These are phyloP conservation scores for Cercospora citrullina DNA, from an alignment of 2,329 filamentous ascomycete species.

Conservation along the genomic window DNA sequence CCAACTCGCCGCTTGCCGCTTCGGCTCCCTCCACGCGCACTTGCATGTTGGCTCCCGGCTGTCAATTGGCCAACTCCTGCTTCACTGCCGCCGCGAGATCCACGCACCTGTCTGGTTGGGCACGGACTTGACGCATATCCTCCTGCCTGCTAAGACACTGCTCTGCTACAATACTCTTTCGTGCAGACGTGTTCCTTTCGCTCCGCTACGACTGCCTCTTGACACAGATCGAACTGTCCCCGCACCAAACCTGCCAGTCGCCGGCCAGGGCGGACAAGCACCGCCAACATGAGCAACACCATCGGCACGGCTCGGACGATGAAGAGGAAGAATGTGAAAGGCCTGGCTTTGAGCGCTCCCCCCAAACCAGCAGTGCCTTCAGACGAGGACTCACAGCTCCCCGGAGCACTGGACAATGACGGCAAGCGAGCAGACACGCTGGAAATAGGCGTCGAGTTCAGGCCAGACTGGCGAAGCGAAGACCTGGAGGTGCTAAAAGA, in stretches of 20 bases:
- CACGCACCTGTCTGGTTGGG: slow-evolving; percentile 9
- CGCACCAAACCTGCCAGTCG: slow-evolving; percentile 13
- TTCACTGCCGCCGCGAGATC: slow-evolving; percentile 8
- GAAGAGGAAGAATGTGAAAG: slow-evolving; percentile 99
- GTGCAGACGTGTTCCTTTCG: background rate
- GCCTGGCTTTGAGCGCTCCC: slow-evolving; percentile 79
- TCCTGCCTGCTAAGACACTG: background rate
- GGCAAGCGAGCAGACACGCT: slow-evolving; percentile 66
- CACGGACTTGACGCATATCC: slow-evolving; percentile 12
- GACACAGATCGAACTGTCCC: background rate
- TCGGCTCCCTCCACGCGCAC: slow-evolving; percentile 16
- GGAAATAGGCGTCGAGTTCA: slow-evolving; percentile 97
- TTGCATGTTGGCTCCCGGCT: slow-evolving; percentile 7
- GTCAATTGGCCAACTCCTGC: slow-evolving; percentile 14
- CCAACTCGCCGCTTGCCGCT: slow-evolving; percentile 12
- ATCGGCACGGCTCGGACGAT: slow-evolving; percentile 71
- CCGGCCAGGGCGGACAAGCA: slow-evolving; percentile 21
- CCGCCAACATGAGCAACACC: slow-evolving; percentile 51
- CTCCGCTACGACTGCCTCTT: background rate
- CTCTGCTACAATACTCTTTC: background rate
- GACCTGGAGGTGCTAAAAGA: slow-evolving; percentile 93
- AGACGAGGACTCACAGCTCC: slow-evolving; percentile 66
- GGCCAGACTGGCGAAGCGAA: slow-evolving; percentile 85
- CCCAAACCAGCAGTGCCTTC: slow-evolving; percentile 70
- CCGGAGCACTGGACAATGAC: slow-evolving; percentile 60